Evolutionary conservation across 1,284 basidiomycete species (phyloP), one percentile per base, ranked within the genome.

Genomic region (Ganoderma multipileum): DNA sequence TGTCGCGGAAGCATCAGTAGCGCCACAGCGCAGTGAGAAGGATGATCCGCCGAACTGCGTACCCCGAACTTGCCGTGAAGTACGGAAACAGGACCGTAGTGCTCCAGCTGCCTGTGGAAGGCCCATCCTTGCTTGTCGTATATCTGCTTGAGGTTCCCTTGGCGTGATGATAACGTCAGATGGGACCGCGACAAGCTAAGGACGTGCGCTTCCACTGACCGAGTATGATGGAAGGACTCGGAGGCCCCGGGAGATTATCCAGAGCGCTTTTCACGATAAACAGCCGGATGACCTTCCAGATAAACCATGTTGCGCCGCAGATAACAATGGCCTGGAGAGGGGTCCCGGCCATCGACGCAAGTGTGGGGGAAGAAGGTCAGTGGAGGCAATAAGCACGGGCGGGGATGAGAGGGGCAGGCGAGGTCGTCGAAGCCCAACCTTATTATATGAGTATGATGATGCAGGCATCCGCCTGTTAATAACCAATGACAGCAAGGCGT

Each of bases 51-150:
- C 36, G 26, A 9, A 38, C 4, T 3, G 1, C 71, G n/a, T 65
- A 68, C 73, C 44, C 73, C 73, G 16, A 73, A 69, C 38, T 68
- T 66, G 4, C 73, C 73, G 39, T 68, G 63, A 2, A 74, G 42
- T 28, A 58, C 62, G 20, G 67, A 63, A 8, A 64, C 70, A 1
- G 65, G 63, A 0, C 70, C 70, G 30, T 73, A 74, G 38, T 70
- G 65, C 39, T 71, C 66, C 2, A 74, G 30, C 18, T 66, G 66
- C 3, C 62, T 62, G 26, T 71, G 68, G 33, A 74, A 73, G 7
- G 64, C 67, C 73, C 73, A 74, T 3, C 66, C 71, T 11, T 68
- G 64, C 18, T 66, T 69, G 58, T 71, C 39, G 38, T 71, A 72
- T 2, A 74, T 11, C 59, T 74, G 72, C 26, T 68, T 68, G 52